Base-by-base conservation (phyloP, 108 stramenopile species). In the Fragilariopsis cylindrus region DNA sequence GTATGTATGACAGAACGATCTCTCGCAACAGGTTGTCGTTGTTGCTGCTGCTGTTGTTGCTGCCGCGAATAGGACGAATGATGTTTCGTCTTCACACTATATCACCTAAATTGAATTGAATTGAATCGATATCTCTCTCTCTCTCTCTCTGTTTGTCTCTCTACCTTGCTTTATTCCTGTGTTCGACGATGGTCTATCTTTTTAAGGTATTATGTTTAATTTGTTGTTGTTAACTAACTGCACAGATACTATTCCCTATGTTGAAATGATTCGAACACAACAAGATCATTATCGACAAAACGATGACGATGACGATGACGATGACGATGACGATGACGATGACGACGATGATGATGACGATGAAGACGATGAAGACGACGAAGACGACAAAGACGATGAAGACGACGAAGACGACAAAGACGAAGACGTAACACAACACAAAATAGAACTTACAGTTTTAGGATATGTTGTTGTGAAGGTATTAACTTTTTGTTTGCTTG, bases 111-210 rank as follows among this genome's bases (percentile, higher is more conserved):
- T 18, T 69, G 75, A 7, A 85, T 93, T 7, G 30, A 78, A 56
- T 81, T 66, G 7, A 83, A 82, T 66, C 76, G 83, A 41, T 78
- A 74, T 64, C 84, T 87, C 57, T 72, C 84, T 40, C 71, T 93
- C 76, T 53, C 77, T 93, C 30, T 30, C 30, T 30, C 30, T 21
- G 21, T 21, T 21, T 21, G 21, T 30, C 30, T 30, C 30, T 30
- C 30, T 30, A 21, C 21, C 21, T 21, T 1, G 21, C 21, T 21
- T 21, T 21, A 21, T 21, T 21, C 21, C 21, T 21, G 21, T 30
- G 1, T 2, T 30, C 30, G 30, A 30, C 30, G 30, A 30, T 30
- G 30, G 30, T 30, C 30, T 30, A 21, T 30, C 2, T 2, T 30
- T 30, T 2, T 30, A 30, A 30, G 30, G 30, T 30, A 30, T 30